Conservation (phyloP, 164 flowering plant genomes). For the Chimonanthus praecox region DNA sequence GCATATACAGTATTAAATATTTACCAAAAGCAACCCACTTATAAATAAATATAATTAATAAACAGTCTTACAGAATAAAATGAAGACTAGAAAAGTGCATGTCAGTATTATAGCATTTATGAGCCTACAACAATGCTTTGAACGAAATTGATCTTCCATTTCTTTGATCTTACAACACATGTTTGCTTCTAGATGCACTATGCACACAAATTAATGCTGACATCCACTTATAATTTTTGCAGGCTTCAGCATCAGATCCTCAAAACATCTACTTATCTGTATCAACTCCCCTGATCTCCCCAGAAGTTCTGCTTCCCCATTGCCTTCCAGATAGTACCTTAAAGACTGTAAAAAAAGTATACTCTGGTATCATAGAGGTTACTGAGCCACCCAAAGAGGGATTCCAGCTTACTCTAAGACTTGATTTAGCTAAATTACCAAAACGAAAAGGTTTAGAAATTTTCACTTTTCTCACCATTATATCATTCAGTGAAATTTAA, state of each 20-base stretch:
- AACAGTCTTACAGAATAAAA: too few species aligned
- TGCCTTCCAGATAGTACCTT: slow-evolving; percentile 34
- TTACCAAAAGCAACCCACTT: too few species aligned
- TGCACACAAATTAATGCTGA: not conserved
- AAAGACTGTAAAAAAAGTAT: slow-evolving; percentile 34
- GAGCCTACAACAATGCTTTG: too few species aligned
- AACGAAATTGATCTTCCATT: too few species aligned
- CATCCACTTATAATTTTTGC: slow-evolving; percentile 5
- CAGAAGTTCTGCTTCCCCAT: slow-evolving; percentile 24
- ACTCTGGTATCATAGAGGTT: slow-evolving; percentile 42
- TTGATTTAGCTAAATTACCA: slow-evolving; percentile 50
- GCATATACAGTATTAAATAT: too few species aligned
- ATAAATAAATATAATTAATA: too few species aligned
- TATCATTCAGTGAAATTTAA: too few species aligned
- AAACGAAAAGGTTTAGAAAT: slow-evolving; percentile 45
- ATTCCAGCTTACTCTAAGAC: slow-evolving; percentile 61
- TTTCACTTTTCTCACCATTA: not conserved
- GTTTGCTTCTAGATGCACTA: not conserved
- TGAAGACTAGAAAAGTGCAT: too few species aligned
- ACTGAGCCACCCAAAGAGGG: slow-evolving; percentile 62
- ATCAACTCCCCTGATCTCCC: slow-evolving; percentile 51
- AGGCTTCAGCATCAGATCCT: slow-evolving; percentile 63
- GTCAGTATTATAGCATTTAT: too few species aligned
- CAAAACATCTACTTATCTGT: slow-evolving; percentile 51
- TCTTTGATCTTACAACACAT: not conserved